A percentile compares a stretch with the other conserved stretches of the same genome.
These are phyloP conservation scores for Excoecaria cochinchinensis DNA, from an alignment of 345 rosid species.

Conservation along the genomic window DNA sequence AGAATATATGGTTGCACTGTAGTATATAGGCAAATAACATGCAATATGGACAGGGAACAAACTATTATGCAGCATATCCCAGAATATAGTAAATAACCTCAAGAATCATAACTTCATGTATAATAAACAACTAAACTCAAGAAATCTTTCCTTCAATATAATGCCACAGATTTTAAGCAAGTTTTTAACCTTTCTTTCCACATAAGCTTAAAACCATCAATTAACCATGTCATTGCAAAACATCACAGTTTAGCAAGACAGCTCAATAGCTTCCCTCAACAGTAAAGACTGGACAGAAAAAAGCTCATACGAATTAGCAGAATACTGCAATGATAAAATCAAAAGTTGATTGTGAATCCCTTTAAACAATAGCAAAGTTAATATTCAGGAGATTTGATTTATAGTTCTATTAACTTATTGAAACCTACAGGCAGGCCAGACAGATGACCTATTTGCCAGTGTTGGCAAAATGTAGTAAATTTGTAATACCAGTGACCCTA, in stretches of 20 bases:
- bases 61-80: neutral
- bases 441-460: neutral
- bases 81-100: neutral
- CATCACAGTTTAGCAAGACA: neutral
- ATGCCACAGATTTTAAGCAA: neutral
- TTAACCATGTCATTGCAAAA: neutral
- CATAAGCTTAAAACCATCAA: neutral
- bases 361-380: no score
- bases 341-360: neutral
- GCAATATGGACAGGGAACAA: neutral
- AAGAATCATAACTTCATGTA: neutral
- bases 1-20: neutral
- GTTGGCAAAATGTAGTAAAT: neutral
- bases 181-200: neutral
- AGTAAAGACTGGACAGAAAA: neutral
- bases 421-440: conserved; percentile 1
- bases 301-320: neutral
- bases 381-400: neutral
- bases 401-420: neutral
- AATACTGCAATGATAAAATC: no score
- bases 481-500: neutral
- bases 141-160: neutral
- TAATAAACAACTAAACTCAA: neutral
- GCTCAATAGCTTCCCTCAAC: neutral
- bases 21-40: neutral